phyloP scores from a whole-genome alignment of 345 rosid genomes.

The Cardiospermum halicacabum region DNA sequence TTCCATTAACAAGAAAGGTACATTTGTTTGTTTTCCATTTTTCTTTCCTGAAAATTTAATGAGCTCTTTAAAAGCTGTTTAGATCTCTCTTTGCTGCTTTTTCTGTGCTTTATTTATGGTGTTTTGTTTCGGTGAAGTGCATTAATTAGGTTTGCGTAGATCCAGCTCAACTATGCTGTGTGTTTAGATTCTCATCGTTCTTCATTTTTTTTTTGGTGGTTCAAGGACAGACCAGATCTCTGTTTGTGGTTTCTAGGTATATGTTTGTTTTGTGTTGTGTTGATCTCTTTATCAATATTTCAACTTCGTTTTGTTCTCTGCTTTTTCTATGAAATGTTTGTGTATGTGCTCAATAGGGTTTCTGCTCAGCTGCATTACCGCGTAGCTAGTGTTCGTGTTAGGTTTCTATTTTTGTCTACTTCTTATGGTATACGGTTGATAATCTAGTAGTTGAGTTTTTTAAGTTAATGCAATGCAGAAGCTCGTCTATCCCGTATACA shows the following conservation, averaged over 20 bases:
- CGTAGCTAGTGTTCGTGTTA: not conserved
- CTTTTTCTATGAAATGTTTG: not conserved
- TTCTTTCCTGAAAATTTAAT: not conserved
- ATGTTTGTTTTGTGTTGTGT: not conserved
- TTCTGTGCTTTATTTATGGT: not conserved
- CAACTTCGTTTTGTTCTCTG: not conserved
- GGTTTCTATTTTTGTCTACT: not conserved
- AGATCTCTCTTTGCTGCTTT: constrained; percentile 22
- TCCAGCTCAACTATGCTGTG: not conserved
- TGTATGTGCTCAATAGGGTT: not conserved
- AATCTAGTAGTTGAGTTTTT: not conserved
- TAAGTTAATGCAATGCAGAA: not conserved
- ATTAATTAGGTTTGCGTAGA: constrained; percentile 10
- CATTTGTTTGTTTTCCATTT: not conserved
- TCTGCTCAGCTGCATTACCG: not conserved
- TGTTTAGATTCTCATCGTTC: not conserved
- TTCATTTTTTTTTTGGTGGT: not conserved
- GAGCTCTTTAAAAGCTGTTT: constrained; percentile 2
- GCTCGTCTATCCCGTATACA: not conserved
- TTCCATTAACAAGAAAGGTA: not conserved
- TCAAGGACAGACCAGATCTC: constrained; percentile 6
- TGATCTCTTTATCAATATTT: not conserved
- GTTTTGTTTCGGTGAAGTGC: not conserved
- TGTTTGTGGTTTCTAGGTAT: constrained; percentile 1
- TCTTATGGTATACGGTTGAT: not conserved